Conservation (phyloP, 768 basidiomycete genomes). For the Dioszegia crocea region DNA sequence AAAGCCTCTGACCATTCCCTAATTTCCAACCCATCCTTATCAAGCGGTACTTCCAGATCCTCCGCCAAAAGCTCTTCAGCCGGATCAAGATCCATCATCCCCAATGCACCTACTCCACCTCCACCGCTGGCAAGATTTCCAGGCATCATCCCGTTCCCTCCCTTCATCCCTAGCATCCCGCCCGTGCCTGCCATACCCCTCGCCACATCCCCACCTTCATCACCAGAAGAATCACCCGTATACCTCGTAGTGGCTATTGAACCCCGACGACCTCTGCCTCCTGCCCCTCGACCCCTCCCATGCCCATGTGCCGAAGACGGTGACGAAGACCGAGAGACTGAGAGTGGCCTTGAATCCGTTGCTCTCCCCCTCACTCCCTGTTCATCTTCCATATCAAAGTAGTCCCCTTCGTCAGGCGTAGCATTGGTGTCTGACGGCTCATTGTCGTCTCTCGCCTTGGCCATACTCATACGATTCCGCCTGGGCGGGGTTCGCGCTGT, state of each 20-base stretch:
- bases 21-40: conserved; percentile 31
- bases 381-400: conserved; percentile 5
- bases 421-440: not conserved
- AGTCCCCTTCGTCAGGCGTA: not conserved
- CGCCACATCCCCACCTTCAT: conserved; percentile 35
- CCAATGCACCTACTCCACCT: not conserved
- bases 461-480: conserved; percentile 9
- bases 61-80: conserved; percentile 44
- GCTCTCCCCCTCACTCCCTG: conserved; percentile 18
- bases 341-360: conserved; percentile 16
- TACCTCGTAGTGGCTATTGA: conserved; percentile 20
- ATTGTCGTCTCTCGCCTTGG: not conserved
- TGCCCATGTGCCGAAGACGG: conserved; percentile 3
- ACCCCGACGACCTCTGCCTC: not conserved
- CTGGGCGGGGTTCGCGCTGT: conserved; percentile 39
- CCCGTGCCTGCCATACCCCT: conserved; percentile 23
- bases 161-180: conserved; percentile 29
- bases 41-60: conserved; percentile 43
- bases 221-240: conserved; percentile 35
- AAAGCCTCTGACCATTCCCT: conserved; percentile 36
- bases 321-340: conserved; percentile 19
- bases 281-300: not conserved
- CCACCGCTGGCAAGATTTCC: not conserved
- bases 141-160: conserved; percentile 25
- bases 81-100: conserved; percentile 44